Evolutionary conservation across 257 asterid genomes (phyloP).

Genomic region (Fraxinus quadrangulata): DNA sequence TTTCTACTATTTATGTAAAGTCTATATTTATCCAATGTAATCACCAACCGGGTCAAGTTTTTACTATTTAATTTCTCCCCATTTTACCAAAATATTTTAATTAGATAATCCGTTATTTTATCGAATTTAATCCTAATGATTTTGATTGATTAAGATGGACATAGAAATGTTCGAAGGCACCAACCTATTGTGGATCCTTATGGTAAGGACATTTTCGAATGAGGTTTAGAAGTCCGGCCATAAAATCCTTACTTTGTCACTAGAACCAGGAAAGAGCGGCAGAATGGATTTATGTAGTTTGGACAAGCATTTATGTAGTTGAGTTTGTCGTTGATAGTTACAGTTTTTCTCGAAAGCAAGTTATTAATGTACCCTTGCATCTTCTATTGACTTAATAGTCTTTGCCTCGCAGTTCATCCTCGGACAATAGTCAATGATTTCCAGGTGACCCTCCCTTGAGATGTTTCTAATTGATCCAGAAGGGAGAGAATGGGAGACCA

Average conservation of each 20-base stretch:
- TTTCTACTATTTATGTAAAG: not conserved
- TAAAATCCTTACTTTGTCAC: not conserved
- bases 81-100: too few relatives aligned
- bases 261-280: not conserved
- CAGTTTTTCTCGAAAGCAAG: not conserved
- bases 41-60: not conserved
- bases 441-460: not conserved
- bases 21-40: not conserved
- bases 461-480: not conserved
- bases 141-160: not conserved
- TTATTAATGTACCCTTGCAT: not conserved
- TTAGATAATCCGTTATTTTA: not conserved
- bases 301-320: not conserved
- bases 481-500: not conserved
- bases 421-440: not conserved
- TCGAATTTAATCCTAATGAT: too few relatives aligned
- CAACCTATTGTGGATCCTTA: not conserved
- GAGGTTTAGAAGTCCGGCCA: not conserved
- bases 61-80: not conserved
- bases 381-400: not conserved
- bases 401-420: not conserved
- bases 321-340: too few relatives aligned
- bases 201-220: not conserved
- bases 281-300: not conserved
- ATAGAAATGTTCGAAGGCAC: not conserved